Base-by-base conservation (phyloP, 768 basidiomycete species). In the Pleurotus cornucopiae region DNA sequence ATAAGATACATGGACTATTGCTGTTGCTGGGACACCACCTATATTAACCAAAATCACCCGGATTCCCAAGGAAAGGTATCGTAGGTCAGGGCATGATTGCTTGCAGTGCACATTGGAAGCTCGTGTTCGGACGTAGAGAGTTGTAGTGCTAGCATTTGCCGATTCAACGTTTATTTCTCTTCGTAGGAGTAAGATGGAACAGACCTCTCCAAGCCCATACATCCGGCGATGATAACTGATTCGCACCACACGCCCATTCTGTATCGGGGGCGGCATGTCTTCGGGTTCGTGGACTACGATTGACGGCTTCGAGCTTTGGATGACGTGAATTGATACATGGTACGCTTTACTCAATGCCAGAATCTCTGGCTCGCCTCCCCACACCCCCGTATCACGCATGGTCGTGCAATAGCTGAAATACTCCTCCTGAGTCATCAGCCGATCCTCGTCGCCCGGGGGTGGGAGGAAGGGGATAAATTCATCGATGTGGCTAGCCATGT, bases 301-400 rank as follows among this genome's bases (percentile, higher is more conserved):
- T 1, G 85, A 78, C 2, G 94, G 95, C 23, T 77, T 78, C 0
- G 86, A 87, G 1, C 83, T 84, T 68, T 98, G 97, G 11, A 98
- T 78, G 53, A 99, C 89, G 67, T 96, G 88, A 48, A 99, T 94
- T 0, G 94, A 88, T 39, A 95, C 73, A 54, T 85, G 80, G 68
- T 82, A 98, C 26, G 85, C 83, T 49, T 87, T 78, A 66, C 88
- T 87, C 13, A 98, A 75, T 2, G 97, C 97, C 62, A 89, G 78
- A 30, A 99, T 94, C 78, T 98, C 97, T 5, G 94, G 95, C 73
- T 98, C 94, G 37, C 97, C 96, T 48, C 97, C 97, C 97, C 97
- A 98, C 26, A 85, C 81, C n/a, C 84, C 87, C 20, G 94, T 95
- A 66, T 88, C 79, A 41, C 85, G 84, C 25, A 99, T 85, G 9